phyloP scores from a whole-genome alignment of 441 rosid species.

The Melastoma candidum region DNA sequence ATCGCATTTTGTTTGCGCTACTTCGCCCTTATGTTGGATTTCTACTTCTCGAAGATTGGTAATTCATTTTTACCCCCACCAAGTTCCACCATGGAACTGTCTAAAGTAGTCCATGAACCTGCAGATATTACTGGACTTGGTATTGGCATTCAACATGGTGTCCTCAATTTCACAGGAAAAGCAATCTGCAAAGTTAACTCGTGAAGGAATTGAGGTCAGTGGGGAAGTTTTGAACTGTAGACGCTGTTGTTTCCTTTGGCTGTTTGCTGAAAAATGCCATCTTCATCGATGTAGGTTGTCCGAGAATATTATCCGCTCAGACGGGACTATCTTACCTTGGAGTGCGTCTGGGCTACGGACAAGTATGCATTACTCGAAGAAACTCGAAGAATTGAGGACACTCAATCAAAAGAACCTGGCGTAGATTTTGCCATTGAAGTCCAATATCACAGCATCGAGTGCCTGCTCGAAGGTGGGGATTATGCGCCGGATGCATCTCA shows the following conservation, averaged over 20 bases:
- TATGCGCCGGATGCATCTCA: not conserved
- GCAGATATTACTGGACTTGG: slow-evolving; percentile 69
- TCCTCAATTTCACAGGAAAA: slow-evolving; percentile 53
- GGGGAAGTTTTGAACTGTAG: not conserved
- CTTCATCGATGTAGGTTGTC: slow-evolving; percentile 35
- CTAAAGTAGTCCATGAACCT: slow-evolving; percentile 7
- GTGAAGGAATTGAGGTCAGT: slow-evolving; percentile 68
- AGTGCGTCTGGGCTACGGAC: slow-evolving; percentile 56
- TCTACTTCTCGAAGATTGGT: too few relatives aligned
- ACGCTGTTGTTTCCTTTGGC: not conserved
- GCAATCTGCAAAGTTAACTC: slow-evolving; percentile 58
- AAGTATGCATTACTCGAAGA: slow-evolving; percentile 55
- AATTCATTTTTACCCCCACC: not conserved
- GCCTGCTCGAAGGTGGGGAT: slow-evolving; percentile 54
- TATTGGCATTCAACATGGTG: slow-evolving; percentile 55
- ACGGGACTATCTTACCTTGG: slow-evolving; percentile 38
- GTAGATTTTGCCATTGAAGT: slow-evolving; percentile 28
- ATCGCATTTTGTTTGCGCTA: too few relatives aligned
- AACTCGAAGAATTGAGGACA: slow-evolving; percentile 24
- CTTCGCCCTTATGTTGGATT: too few relatives aligned
- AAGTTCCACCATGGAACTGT: slow-evolving; percentile 3
- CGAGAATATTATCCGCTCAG: slow-evolving; percentile 71
- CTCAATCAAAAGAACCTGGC: slow-evolving; percentile 19
- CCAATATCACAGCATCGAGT: slow-evolving; percentile 31
- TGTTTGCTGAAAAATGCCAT: not conserved